Evolutionary conservation across 75 land plant genomes (phyloP).

Genomic region (Pinus albicaulis): DNA sequence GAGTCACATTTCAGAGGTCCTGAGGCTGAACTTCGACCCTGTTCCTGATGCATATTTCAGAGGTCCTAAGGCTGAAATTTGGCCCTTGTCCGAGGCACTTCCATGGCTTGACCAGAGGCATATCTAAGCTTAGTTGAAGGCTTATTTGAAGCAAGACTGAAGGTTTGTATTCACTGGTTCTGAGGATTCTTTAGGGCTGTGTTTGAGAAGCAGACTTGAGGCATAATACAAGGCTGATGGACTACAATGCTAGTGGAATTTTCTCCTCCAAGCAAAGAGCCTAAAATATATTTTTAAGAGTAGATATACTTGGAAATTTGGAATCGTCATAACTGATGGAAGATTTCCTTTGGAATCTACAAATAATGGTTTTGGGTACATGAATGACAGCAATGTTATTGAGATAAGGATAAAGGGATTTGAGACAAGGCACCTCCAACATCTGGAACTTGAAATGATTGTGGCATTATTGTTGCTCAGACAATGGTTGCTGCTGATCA

Average conservation of each 20-base stretch:
- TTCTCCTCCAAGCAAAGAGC: slow-evolving; percentile 44
- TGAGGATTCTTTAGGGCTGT: no score
- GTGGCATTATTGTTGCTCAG: slow-evolving; percentile 16
- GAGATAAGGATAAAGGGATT: slow-evolving; percentile 37
- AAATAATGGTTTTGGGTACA: slow-evolving; percentile 39
- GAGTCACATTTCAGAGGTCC: no score
- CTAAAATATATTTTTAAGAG: slow-evolving; percentile 35
- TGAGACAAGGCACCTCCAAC: slow-evolving; percentile 23
- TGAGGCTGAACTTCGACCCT: no score
- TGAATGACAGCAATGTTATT: slow-evolving; percentile 14
- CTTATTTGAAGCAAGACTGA: no score
- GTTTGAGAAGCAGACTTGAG: no score
- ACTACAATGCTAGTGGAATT: slow-evolving; percentile 17
- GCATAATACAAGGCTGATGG: background rate
- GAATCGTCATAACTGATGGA: slow-evolving; percentile 11
- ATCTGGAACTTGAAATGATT: slow-evolving; percentile 14
- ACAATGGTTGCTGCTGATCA: slow-evolving; percentile 23
- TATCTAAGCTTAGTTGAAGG: no score
- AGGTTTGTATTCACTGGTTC: no score
- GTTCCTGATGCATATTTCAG: no score
- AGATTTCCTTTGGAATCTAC: slow-evolving; percentile 36
- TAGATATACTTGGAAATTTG: slow-evolving; percentile 29
- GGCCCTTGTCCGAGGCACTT: no score
- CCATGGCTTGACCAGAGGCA: no score
- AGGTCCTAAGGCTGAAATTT: no score